Evolutionary conservation across 768 basidiomycete species (phyloP), one percentile per base, ranked within the genome.

Genomic region (Russula ochroleuca): DNA sequence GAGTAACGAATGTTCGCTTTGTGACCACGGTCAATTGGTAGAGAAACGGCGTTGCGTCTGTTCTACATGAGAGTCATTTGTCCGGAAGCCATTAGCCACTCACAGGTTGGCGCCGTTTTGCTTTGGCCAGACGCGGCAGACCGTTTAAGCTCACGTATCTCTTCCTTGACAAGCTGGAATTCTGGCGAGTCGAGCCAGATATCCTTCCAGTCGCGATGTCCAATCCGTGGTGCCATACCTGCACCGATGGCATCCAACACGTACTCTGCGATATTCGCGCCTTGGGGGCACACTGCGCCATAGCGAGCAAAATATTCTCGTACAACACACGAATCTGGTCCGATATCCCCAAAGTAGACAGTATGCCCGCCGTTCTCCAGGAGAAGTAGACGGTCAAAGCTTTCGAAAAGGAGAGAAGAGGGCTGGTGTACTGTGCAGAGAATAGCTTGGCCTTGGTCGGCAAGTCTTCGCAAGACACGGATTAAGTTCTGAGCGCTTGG

Each of bases 291-390:
- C 33, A 73, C 65, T 1, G 88, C 93, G 15, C 92, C 92, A 65
- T 90, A 76, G 17, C 79, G 78, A 25, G 84, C 83, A 71, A 94
- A 92, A 76, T 96, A 96, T 5, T 85, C 79, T 31, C 83, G 84
- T 54, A 95, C 76, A 40, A 85, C 77, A 2, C 76, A 70, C 4
- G 90, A 88, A 66, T 92, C 88, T 48, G 78, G 72, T 50, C 92
- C 94, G 55, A 95, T 91, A 65, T 90, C 88, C 48, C 93, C 94
- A 70, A 92, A 95, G 79, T 95, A 96, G n/a, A 94, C 90, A 0
- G 92, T 94, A 72, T 91, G 86, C 8, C 94, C 94, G 1, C 94
- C 94, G 17, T 79, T 78, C 69, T 93, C 85, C 17, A 88, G 76
- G 11, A 88, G 76, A 31, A 90, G 72, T 50, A 88, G 75, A 43